A percentile compares a stretch with the other conserved stretches of the same genome.
Evolutionary conservation across 352 stramenopile species (phyloP).

Genomic region (Phytophthora ramorum): DNA sequence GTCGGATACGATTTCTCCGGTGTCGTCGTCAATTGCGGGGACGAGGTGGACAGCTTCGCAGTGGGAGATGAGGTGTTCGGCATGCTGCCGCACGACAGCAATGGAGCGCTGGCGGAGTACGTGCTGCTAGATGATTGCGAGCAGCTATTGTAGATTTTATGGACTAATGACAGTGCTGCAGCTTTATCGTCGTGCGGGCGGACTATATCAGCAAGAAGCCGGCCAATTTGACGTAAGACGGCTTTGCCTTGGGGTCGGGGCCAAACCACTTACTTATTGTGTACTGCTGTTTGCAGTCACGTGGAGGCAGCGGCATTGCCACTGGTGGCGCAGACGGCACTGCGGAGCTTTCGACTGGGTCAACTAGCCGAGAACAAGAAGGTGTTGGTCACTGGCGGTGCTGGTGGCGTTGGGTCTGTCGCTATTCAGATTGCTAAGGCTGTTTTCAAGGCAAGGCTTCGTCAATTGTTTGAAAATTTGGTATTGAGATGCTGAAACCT

Average conservation of each 20-base stretch:
- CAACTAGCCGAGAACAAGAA: conserved; percentile 70
- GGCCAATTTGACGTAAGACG: conserved; percentile 58
- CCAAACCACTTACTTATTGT: neutral
- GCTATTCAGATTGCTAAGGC: conserved; percentile 80
- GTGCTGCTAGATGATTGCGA: conserved; percentile 7
- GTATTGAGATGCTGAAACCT: neutral
- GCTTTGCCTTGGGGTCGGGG: neutral
- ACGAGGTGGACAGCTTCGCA: conserved; percentile 62
- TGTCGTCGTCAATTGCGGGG: conserved; percentile 59
- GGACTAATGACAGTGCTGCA: conserved; percentile 14
- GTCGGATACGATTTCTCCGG: conserved; percentile 80
- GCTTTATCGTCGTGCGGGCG: conserved; percentile 57
- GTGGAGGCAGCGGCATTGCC: conserved; percentile 76
- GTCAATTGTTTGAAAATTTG: neutral
- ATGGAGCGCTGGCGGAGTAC: conserved; percentile 75
- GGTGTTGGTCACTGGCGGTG: conserved; percentile 75
- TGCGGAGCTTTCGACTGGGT: conserved; percentile 58
- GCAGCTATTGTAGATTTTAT: neutral
- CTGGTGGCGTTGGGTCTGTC: conserved; percentile 72
- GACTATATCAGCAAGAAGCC: conserved; percentile 77
- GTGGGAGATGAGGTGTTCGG: conserved; percentile 75
- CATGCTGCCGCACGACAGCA: conserved; percentile 72
- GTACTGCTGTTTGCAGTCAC: conserved; percentile 37
- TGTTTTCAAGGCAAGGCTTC: conserved; percentile 65
- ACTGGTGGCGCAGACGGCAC: conserved; percentile 56